phyloP scores from a whole-genome alignment of 352 stramenopile genomes.

The Phytophthora sojae region DNA sequence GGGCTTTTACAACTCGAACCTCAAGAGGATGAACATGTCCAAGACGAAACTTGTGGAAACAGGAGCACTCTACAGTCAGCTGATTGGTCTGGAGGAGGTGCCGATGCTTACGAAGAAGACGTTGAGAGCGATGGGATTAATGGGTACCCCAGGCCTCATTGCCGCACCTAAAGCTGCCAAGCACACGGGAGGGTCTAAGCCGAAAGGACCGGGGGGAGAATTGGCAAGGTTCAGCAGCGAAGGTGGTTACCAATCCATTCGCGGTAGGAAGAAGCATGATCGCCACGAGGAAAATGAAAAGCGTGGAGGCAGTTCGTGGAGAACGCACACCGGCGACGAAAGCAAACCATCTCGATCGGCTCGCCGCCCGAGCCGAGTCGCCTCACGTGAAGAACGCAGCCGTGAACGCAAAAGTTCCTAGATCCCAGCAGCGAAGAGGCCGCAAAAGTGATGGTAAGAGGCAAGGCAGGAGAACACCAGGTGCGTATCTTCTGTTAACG shows the following conservation, averaged over 20 bases:
- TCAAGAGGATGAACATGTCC: constrained; percentile 63
- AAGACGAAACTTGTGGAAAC: constrained; percentile 77
- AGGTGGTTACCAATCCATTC: constrained; percentile 23
- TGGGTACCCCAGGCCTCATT: constrained; percentile 72
- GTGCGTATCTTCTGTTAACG: constrained; percentile 7
- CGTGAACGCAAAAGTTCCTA: constrained; percentile 20
- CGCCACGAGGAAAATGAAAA: constrained; percentile 8
- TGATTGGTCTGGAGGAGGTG: constrained; percentile 68
- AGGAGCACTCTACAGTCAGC: constrained; percentile 67
- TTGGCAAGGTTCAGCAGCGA: constrained; percentile 24
- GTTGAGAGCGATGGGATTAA: constrained; percentile 83
- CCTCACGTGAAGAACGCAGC: constrained; percentile 20
- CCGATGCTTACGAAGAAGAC: constrained; percentile 87
- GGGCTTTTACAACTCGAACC: constrained; percentile 94
- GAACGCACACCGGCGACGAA: constrained; percentile 23
- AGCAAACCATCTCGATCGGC: constrained; percentile 1
- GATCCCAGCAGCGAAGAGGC: constrained; percentile 24
- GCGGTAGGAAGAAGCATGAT: constrained; percentile 14
- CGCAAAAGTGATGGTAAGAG: constrained; percentile 38
- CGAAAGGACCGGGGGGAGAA: constrained; percentile 18
- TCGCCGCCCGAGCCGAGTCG: constrained; percentile 8
- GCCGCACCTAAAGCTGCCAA: constrained; percentile 28
- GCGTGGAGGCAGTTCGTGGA: constrained; percentile 18
- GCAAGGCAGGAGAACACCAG: constrained; percentile 7
- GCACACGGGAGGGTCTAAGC: constrained; percentile 7